A percentile compares a stretch with the other conserved stretches of the same genome.
These are phyloP conservation scores for Diplotaxis tenuifolia DNA, from an alignment of 345 rosid species.

Conservation along the genomic window DNA sequence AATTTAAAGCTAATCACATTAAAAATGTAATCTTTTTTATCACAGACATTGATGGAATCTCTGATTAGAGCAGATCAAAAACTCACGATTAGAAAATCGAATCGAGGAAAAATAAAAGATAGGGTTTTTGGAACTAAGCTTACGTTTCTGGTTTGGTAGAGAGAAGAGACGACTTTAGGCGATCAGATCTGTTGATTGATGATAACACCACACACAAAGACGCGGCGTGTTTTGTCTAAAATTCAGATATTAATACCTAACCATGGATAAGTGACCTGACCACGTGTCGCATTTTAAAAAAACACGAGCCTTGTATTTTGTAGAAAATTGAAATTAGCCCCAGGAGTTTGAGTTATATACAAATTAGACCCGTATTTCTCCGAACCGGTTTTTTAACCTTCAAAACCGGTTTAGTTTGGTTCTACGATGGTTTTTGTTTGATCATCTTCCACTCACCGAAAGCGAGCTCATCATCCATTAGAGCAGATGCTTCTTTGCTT, in stretches of 20 bases:
- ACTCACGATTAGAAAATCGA: background rate
- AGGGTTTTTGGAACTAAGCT: conserved; percentile 21
- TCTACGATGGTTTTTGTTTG: background rate
- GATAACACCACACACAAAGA: conserved; percentile 25
- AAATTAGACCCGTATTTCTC: background rate
- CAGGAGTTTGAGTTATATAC: background rate
- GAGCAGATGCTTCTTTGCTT: conserved; percentile 5
- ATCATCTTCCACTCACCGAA: conserved; percentile 4
- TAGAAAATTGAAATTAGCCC: background rate
- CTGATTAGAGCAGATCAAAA: background rate
- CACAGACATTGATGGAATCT: background rate
- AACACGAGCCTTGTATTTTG: background rate
- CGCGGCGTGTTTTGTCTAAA: conserved; percentile 29
- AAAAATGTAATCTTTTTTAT: background rate
- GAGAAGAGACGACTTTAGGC: conserved; percentile 24
- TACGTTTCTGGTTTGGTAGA: conserved; percentile 11
- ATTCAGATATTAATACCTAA: conserved; percentile 2
- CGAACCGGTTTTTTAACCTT: background rate
- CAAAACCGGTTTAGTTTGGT: conserved; percentile 1
- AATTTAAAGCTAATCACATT: conserved; percentile 3
- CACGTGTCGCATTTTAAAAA: background rate
- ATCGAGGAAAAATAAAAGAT: background rate
- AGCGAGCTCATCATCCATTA: conserved; percentile 15
- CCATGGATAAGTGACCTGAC: conserved; percentile 20
- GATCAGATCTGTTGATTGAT: conserved; percentile 36